These are phyloP conservation scores for Ascochyta fabae DNA, from an alignment of 2,329 filamentous ascomycete species.

Conservation along the genomic window DNA sequence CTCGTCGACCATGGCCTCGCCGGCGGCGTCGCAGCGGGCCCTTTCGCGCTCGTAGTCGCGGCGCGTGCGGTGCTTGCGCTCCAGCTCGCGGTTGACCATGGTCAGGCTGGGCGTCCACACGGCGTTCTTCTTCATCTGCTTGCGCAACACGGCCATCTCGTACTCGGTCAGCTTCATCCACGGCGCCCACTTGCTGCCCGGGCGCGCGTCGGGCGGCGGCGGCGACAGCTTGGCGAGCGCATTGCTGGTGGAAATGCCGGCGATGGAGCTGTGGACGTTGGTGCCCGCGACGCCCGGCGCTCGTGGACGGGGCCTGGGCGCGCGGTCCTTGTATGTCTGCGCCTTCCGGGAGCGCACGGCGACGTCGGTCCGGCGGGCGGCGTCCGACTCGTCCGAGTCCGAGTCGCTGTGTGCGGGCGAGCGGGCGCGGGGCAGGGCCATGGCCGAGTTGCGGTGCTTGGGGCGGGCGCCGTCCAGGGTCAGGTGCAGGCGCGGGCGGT, in stretches of 20 bases:
- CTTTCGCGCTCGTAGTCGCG: conserved; percentile 62
- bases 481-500: conserved; percentile 40
- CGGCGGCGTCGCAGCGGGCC: conserved; percentile 64
- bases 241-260: conserved; percentile 67
- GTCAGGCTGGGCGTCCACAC: conserved; percentile 85
- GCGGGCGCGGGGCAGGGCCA: conserved; percentile 23
- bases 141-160: conserved; percentile 74
- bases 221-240: conserved; percentile 65
- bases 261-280: conserved; percentile 61
- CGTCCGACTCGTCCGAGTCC: conserved; percentile 28
- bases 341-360: conserved; percentile 21
- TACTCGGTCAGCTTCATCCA: conserved; percentile 71
- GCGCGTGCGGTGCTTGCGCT: conserved; percentile 67
- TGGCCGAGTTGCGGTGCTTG: conserved; percentile 28
- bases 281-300: conserved; percentile 57
- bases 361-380: conserved; percentile 16
- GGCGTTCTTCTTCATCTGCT: conserved; percentile 91
- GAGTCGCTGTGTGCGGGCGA: conserved; percentile 23
- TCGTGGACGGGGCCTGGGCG: conserved; percentile 52
- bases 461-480: conserved; percentile 35
- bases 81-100: conserved; percentile 82
- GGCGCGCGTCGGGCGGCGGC: conserved; percentile 64
- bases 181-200: conserved; percentile 66
- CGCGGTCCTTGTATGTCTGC: conserved; percentile 45
- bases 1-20: conserved; percentile 69